A percentile compares a stretch with the other conserved stretches of the same genome.
These are phyloP conservation scores for Hypomyces perniciosus DNA, from an alignment of 2,329 filamentous ascomycete genomes.

Conservation along the genomic window DNA sequence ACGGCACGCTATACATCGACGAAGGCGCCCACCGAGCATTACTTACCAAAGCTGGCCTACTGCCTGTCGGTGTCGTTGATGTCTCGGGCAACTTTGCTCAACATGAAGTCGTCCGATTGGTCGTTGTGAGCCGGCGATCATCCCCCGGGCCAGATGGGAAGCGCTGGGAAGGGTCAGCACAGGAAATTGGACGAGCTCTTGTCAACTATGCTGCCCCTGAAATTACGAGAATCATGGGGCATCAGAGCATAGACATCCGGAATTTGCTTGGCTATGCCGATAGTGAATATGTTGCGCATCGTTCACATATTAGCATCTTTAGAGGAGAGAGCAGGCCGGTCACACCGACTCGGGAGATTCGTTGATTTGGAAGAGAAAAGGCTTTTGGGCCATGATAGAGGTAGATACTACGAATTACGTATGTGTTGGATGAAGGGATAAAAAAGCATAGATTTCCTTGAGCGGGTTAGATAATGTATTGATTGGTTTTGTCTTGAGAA, in stretches of 20 bases:
- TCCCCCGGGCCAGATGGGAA: constrained; percentile 36
- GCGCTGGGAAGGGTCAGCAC: constrained; percentile 45
- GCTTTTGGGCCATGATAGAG: no score
- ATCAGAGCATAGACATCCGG: constrained; percentile 75
- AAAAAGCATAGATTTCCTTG: no score
- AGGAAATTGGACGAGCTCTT: constrained; percentile 79
- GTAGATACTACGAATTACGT: no score
- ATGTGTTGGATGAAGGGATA: no score
- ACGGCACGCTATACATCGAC: constrained; percentile 90
- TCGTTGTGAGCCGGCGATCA: constrained; percentile 63
- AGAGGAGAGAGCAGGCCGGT: constrained; percentile 46
- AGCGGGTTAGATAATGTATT: no score
- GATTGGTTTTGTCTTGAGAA: no score
- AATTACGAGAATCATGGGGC: constrained; percentile 76
- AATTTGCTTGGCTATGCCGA: constrained; percentile 82
- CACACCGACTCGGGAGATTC: constrained; percentile 35
- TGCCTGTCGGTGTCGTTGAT: constrained; percentile 85
- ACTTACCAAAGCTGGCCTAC: constrained; percentile 73
- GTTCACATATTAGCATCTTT: constrained; percentile 81
- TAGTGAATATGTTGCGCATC: constrained; percentile 85
- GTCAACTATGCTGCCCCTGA: constrained; percentile 90
- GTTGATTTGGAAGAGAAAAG: constrained; percentile 9
- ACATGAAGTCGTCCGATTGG: constrained; percentile 83
- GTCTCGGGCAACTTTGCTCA: constrained; percentile 86
- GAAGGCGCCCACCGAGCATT: constrained; percentile 79